Percentiles rank a stretch among this genome's conserved stretches.
phyloP scores from a whole-genome alignment of 2,329 filamentous ascomycete species.

The Rhynchosporium graminicola region DNA sequence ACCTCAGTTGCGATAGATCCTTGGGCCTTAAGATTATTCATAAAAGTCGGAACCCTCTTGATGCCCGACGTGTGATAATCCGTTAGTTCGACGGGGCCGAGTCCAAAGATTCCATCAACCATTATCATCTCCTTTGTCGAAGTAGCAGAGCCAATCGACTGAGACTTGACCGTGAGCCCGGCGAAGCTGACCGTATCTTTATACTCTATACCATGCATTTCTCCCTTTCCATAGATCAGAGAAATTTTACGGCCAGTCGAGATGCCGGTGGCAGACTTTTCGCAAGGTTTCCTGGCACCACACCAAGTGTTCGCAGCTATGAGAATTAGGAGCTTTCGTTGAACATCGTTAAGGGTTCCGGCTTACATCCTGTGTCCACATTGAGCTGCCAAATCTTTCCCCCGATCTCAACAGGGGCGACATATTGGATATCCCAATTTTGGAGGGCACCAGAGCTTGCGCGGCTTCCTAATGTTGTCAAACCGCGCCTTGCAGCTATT shows the following conservation, averaged over 20 bases:
- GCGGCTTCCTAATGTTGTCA: constrained; percentile 3
- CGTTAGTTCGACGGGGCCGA: constrained; percentile 38
- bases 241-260: constrained; percentile 33
- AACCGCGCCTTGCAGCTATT: constrained; percentile 28
- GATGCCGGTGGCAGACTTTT: constrained; percentile 29
- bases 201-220: constrained; percentile 37
- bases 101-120: constrained; percentile 26
- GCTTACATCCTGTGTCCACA: constrained; percentile 39
- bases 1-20: constrained; percentile 38
- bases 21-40: constrained; percentile 37
- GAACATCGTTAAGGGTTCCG: not conserved
- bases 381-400: constrained; percentile 35
- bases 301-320: constrained; percentile 37
- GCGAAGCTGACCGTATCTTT: constrained; percentile 39
- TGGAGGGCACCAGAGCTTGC: constrained; percentile 32
- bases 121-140: constrained; percentile 17
- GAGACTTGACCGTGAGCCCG: constrained; percentile 35
- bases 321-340: constrained; percentile 16
- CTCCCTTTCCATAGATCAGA: constrained; percentile 37
- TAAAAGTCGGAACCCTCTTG: constrained; percentile 35
- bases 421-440: constrained; percentile 37
- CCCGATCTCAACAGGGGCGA: constrained; percentile 37
- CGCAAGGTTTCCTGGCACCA: constrained; percentile 24
- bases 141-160: constrained; percentile 28
- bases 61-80: constrained; percentile 32